Percentiles rank a stretch among this genome's conserved stretches.
These are phyloP conservation scores for Auricularia auricula-judae DNA, from an alignment of 768 basidiomycete species.

Conservation along the genomic window DNA sequence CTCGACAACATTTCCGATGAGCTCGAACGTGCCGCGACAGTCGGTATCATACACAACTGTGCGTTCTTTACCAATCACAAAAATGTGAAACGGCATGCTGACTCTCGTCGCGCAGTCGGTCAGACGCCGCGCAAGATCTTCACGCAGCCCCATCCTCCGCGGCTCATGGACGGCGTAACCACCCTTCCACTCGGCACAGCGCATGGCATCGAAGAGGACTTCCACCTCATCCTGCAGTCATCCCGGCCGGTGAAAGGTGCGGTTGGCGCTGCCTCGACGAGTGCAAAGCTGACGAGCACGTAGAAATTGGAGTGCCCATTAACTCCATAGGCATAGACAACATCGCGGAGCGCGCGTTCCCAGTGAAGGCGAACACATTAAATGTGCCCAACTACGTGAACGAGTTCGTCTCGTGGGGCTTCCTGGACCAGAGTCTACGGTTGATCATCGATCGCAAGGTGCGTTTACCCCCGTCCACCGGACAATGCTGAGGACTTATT, in stretches of 20 bases:
- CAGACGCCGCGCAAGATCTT: slow-evolving; percentile 89
- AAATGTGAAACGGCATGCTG: background rate
- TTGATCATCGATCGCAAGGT: slow-evolving; percentile 56
- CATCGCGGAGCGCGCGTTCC: slow-evolving; percentile 46
- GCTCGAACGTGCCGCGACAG: slow-evolving; percentile 81
- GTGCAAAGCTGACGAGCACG: slow-evolving; percentile 27
- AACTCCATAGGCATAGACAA: slow-evolving; percentile 44
- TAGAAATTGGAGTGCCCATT: slow-evolving; percentile 34
- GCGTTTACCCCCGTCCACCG: background rate
- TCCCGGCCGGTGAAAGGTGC: slow-evolving; percentile 42
- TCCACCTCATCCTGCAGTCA: slow-evolving; percentile 52
- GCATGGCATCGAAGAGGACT: slow-evolving; percentile 79
- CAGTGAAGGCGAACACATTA: slow-evolving; percentile 49
- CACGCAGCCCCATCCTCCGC: slow-evolving; percentile 57
- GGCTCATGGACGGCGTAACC: slow-evolving; percentile 59
- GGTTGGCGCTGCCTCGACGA: slow-evolving; percentile 12
- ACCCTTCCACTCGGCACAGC: slow-evolving; percentile 60
- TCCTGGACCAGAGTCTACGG: slow-evolving; percentile 33
- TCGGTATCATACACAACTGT: slow-evolving; percentile 95
- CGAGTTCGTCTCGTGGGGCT: slow-evolving; percentile 63
- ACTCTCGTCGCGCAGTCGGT: slow-evolving; percentile 45
- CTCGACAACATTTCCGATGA: slow-evolving; percentile 79
- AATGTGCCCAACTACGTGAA: slow-evolving; percentile 48
- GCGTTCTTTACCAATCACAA: slow-evolving; percentile 9
- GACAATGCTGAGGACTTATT: background rate